These are phyloP conservation scores for Dothistroma pini DNA, from an alignment of 2,329 filamentous ascomycete genomes.

Conservation along the genomic window DNA sequence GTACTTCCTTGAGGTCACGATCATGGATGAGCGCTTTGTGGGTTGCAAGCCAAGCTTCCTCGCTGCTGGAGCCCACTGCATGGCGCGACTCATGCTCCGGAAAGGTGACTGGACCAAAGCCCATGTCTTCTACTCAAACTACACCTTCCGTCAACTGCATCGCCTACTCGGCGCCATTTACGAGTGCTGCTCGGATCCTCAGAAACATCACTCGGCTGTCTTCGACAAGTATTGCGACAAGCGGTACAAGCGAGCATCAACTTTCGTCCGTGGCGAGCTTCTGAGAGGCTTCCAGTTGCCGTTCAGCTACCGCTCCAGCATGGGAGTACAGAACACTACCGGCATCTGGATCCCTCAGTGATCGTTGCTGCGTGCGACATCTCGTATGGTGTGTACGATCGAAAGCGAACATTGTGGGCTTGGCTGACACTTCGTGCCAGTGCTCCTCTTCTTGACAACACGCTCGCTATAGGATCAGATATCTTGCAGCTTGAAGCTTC, in stretches of 20 bases:
- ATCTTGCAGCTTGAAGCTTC: slow-evolving; percentile 16
- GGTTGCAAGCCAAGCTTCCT: slow-evolving; percentile 85
- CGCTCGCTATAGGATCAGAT: slow-evolving; percentile 16
- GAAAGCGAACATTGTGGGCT: not conserved
- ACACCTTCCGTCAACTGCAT: slow-evolving; percentile 80
- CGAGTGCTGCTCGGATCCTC: slow-evolving; percentile 80
- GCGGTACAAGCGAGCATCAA: slow-evolving; percentile 79
- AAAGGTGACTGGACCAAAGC: slow-evolving; percentile 84
- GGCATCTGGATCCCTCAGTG: slow-evolving; percentile 16
- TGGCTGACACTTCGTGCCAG: not conserved
- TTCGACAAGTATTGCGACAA: slow-evolving; percentile 90
- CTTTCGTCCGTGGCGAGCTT: slow-evolving; percentile 74
- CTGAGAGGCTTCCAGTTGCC: slow-evolving; percentile 56
- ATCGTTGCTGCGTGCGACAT: not conserved
- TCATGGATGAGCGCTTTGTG: slow-evolving; percentile 98
- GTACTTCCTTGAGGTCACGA: slow-evolving; percentile 93
- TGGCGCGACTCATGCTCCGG: slow-evolving; percentile 80
- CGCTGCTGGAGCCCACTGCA: slow-evolving; percentile 86
- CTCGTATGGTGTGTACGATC: slow-evolving; percentile 4
- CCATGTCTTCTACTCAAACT: slow-evolving; percentile 90
- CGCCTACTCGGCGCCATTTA: slow-evolving; percentile 73
- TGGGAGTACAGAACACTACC: slow-evolving; percentile 20
- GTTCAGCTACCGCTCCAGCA: slow-evolving; percentile 14
- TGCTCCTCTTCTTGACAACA: slow-evolving; percentile 12
- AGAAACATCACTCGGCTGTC: slow-evolving; percentile 78